phyloP scores from a whole-genome alignment of 306 rosid genomes.

The Heteromeles arbutifolia region DNA sequence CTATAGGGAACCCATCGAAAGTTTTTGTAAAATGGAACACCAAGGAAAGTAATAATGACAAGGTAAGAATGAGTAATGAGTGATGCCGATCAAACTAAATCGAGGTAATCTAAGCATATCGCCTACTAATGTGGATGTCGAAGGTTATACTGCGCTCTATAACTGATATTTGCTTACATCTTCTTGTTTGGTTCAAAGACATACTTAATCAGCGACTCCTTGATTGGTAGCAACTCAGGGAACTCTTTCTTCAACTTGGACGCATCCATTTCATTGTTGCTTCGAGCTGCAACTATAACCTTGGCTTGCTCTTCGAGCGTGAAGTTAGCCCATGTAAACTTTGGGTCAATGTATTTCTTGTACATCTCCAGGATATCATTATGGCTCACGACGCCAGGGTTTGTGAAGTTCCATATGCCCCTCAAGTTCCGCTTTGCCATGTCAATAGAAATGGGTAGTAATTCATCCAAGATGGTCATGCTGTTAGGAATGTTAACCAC shows the following conservation, averaged over 20 bases:
- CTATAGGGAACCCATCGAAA: constrained; percentile 1
- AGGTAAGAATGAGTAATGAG: constrained; percentile 12
- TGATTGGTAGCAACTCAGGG: constrained; percentile 76
- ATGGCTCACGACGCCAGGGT: constrained; percentile 84
- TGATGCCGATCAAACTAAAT: neutral
- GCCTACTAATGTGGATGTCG: constrained; percentile 15
- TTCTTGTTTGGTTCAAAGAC: constrained; percentile 79
- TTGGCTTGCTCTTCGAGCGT: constrained; percentile 87
- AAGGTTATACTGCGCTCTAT: constrained; percentile 12
- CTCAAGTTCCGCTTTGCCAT: constrained; percentile 82
- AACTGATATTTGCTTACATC: constrained; percentile 20
- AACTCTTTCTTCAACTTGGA: constrained; percentile 72
- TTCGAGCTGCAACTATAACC: constrained; percentile 75
- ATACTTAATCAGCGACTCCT: constrained; percentile 64
- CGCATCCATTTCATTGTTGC: constrained; percentile 95
- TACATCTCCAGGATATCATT: constrained; percentile 87
- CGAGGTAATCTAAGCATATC: neutral
- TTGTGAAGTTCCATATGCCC: constrained; percentile 92
- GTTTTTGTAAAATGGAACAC: neutral
- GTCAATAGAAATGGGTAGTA: constrained; percentile 73
- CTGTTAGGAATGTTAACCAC: constrained; percentile 91
- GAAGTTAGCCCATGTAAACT: constrained; percentile 69
- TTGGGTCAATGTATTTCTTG: constrained; percentile 58
- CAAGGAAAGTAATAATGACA: constrained; percentile 9
- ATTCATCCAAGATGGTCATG: constrained; percentile 86